Percentiles rank a stretch among this genome's conserved stretches.
Conservation (phyloP, 1,284 basidiomycete genomes). For the Fistulinella staudtii region DNA sequence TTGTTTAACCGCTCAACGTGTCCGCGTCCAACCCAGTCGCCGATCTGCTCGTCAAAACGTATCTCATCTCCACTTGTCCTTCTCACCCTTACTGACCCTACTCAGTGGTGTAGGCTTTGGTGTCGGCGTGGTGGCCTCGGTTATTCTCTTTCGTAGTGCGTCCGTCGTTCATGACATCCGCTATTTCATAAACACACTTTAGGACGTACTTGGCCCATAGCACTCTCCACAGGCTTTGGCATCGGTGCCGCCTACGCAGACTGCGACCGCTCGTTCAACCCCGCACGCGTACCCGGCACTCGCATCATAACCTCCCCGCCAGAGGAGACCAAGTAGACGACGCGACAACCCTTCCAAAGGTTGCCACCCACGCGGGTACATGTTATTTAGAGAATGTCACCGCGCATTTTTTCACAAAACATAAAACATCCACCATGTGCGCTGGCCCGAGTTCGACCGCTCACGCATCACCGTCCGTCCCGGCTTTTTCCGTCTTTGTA, state of each 20-base stretch:
- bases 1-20: slow-evolving; percentile 5
- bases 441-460: slow-evolving; percentile 2
- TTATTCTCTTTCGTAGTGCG: slow-evolving; percentile 94
- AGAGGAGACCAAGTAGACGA: slow-evolving; percentile 25
- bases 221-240: slow-evolving; percentile 89
- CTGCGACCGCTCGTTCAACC: slow-evolving; percentile 96
- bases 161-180: slow-evolving; percentile 2
- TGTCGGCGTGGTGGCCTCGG: slow-evolving; percentile 90
- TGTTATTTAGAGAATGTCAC: slow-evolving; percentile 8
- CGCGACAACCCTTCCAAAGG: slow-evolving; percentile 1
- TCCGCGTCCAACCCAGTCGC: slow-evolving; percentile 57
- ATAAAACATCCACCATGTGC: slow-evolving; percentile 11
- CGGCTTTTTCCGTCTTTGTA: slow-evolving; percentile 19
- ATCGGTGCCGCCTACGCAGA: slow-evolving; percentile 88
- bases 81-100: slow-evolving; percentile 16
- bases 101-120: slow-evolving; percentile 91
- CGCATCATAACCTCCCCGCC: slow-evolving; percentile 59
- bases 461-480: slow-evolving; percentile 5
- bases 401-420: slow-evolving; percentile 2
- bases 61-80: slow-evolving; percentile 28
- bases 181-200: slow-evolving; percentile 11
- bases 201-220: slow-evolving; percentile 98
- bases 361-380: slow-evolving; percentile 11
- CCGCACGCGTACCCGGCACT: slow-evolving; percentile 87
- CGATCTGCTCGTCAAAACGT: slow-evolving; percentile 78